A percentile compares a stretch with the other conserved stretches of the same genome.
phyloP scores from a whole-genome alignment of 2,329 filamentous ascomycete species.

The Piedraia hortae region DNA sequence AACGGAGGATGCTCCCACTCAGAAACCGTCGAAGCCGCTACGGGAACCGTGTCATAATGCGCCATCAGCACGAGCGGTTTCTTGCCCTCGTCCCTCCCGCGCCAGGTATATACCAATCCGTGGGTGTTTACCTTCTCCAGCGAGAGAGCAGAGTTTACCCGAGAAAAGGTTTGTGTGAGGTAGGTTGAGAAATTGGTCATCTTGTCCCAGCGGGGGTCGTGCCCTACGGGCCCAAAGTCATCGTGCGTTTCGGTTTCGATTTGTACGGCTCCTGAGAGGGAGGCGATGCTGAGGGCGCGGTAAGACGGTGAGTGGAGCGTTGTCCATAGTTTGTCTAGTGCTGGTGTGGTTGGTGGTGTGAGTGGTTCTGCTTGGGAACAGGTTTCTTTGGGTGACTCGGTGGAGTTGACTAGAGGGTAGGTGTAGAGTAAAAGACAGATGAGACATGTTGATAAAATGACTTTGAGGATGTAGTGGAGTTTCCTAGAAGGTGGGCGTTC shows the following conservation, averaged over 20 bases:
- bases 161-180: conserved; percentile 25
- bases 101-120: conserved; percentile 31
- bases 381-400: conserved; percentile 1
- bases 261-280: conserved; percentile 27
- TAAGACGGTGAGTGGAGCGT: too few species aligned
- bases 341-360: too few species aligned
- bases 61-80: conserved; percentile 27
- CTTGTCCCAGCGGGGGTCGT: conserved; percentile 27
- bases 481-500: too few species aligned
- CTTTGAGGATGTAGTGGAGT: too few species aligned
- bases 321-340: too few species aligned
- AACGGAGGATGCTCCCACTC: conserved; percentile 28
- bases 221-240: conserved; percentile 25
- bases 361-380: conserved; percentile 9
- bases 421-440: too few species aligned
- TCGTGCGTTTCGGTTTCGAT: conserved; percentile 29
- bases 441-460: too few species aligned
- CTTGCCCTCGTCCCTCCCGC: conserved; percentile 24
- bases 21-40: conserved; percentile 16
- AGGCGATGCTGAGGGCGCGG: too few species aligned
- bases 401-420: too few species aligned
- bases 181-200: conserved; percentile 25
- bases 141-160: conserved; percentile 12
- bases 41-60: conserved; percentile 29
- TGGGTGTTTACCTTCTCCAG: conserved; percentile 32